Evolutionary conservation across 352 stramenopile species (phyloP), one percentile per base, ranked within the genome.

Genomic region (Globisporangium heterothallicum): DNA sequence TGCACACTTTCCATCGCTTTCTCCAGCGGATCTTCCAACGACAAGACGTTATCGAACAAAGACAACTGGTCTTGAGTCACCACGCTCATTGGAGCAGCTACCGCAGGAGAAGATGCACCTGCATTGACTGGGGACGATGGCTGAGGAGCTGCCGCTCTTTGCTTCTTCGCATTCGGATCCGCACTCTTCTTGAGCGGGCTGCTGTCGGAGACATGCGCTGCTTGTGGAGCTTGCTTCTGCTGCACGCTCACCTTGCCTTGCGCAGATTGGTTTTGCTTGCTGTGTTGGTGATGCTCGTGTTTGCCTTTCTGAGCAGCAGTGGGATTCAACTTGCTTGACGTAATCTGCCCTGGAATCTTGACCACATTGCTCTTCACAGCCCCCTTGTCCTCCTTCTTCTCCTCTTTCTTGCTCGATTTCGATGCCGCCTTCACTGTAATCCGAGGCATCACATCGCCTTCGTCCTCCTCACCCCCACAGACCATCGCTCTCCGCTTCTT

Each of bases 351-450:
- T 12, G 41, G 41, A 22, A 42, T 50, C 24, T 70, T 55, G 16
- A 68, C 49, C 3, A 49, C 46, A 3, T 45, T 58, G 49, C 26
- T 52, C 40, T 58, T 57, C 40, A 26, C 19, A 21, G 10, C 30
- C 38, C 32, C 59, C 9, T 10, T 7, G 22, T 56, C 66, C 32
- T 62, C 38, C 18, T 59, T 55, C 9, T 65, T 35, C 29, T 58
- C 53, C 44, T 49, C 47, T 42, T 60, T 60, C 45, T 70, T 16
- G 32, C 32, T 78, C 49, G 61, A 62, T 6, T 53, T 43, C 35
- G 68, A 64, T 9, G 30, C 50, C 19, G 53, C 49, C 6, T 60
- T 66, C 38, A 78, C 43, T 24, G 68, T 71, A 6, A 84, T 56
- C 18, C 64, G 47, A 6, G 73, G 68, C 30, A 78, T 61, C 14